Base-by-base conservation (phyloP, 495 filamentous ascomycete genomes). In the Massariosphaeria phaeospora region DNA sequence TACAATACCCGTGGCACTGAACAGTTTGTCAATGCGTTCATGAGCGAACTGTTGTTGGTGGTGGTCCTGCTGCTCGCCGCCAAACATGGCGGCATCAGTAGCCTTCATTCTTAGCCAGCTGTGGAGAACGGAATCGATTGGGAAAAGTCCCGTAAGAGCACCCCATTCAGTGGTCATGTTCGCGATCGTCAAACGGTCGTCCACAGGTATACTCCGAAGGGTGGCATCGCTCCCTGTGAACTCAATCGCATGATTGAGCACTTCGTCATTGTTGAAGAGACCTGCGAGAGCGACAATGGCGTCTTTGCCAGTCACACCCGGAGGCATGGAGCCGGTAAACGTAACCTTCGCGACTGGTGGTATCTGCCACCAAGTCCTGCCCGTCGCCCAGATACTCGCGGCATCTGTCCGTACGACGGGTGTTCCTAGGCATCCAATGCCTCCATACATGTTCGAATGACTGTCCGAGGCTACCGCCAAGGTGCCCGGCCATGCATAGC, bases 121-220 rank as follows among this genome's bases (percentile, higher is more conserved):
- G 59, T 83, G 72, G 21, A 97, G 75, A 0, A 81, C 75, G 0
- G 61, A 52, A 63, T 98, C 91, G 51, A 95, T 86, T 3, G 91
- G 91, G 72, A 96, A 97, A 13, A 91, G 70, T 15, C 84, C 86
- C 24, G 78, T 79, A 10, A 95, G 72, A 0, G 89, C 91, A 34
- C 88, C 89, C 91, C 91, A 97, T 67, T 98, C 93, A 0, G 86
- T 94, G 0, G 90, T 87, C 93, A 97, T 96, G 70, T 96, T 97
- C 36, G 84, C 81, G 65, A 97, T 95, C 0, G 89, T 81, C 21
- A 96, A 68, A 11, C 91, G 76, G 67, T 86, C 79, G 64, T 94
- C 89, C 4, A 97, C 73, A 0, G 82, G 72, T 25, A 96, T 69
- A 64, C 81, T 91, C 13, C 68, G 44, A 74, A 97, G 76, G 0